Base-by-base conservation (phyloP, 257 asterid species). In the Lycium ferocissimum region DNA sequence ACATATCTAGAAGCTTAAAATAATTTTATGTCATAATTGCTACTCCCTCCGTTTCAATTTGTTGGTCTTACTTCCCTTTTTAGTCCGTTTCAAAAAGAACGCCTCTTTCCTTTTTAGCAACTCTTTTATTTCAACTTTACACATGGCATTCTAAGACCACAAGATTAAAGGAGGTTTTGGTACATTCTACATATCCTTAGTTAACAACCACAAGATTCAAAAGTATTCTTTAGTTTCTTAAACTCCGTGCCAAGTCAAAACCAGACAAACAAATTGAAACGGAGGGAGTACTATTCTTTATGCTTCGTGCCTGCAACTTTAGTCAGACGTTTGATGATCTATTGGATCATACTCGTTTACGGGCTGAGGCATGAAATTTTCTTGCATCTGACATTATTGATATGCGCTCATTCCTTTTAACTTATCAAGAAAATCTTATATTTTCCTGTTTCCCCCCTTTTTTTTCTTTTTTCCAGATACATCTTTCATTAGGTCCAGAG, bases 401-500 rank as follows among this genome's bases (percentile, higher is more conserved):
- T 53, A 26, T 53, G 1, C 17, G 1, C 65, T 7, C 49, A 78
- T 53, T 76, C 82, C 33, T 53, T 75, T 76, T 53, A 9, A 53
- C n/a, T 33, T 17, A 38, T 69, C 37, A 67, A 83, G 38, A 67
- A 15, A 43, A 35, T 83, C n/a, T 17, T 26, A 65, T 61, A 57
- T 82, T 56, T 51, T 65, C 51, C 14, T 11, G 73, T 22, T 83
- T 45, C 49, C 47, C 51, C 33, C 33, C 33, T 26, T 54, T 82
- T 73, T 84, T 71, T 54, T 70, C 84, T 79, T 89, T 80, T 78
- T 88, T 81, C 54, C 97, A 97, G 99, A 97, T 97, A 85, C 95
- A 92, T 81, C 97, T 97, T 86, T 87, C 92, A 65, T 91, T 97
- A 87, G 99, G 99, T 79, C 85, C 93, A 26, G 98, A 97, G 59